phyloP scores from a whole-genome alignment of 75 land plant genomes.

The Picea sitchensis region DNA sequence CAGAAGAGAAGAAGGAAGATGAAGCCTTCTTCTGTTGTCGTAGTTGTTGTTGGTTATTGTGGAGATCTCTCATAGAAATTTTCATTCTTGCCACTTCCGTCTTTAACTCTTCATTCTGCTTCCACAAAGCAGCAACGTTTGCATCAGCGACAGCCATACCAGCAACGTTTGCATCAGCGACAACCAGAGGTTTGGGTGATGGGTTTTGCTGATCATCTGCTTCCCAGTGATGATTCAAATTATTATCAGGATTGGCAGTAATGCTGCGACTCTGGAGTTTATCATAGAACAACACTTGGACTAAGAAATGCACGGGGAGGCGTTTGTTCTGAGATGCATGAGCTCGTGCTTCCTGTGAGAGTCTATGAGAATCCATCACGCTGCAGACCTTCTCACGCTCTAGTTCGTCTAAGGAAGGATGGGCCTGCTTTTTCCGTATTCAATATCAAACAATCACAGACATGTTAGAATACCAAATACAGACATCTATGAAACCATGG shows the following conservation, averaged over 20 bases:
- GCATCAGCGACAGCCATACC: constrained; percentile 9
- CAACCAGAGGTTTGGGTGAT: constrained; percentile 4
- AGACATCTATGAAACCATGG: not conserved
- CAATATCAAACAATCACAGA: not conserved
- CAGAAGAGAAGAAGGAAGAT: constrained; percentile 61
- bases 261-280: constrained; percentile 73
- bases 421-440: constrained; percentile 47
- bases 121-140: constrained; percentile 22
- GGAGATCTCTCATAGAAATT: constrained; percentile 55
- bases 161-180: constrained; percentile 4
- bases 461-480: too few relatives aligned
- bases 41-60: constrained; percentile 24
- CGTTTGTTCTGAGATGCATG: constrained; percentile 98
- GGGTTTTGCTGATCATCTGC: not conserved
- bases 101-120: constrained; percentile 76
- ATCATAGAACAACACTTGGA: constrained; percentile 92
- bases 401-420: constrained; percentile 72
- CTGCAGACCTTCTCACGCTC: constrained; percentile 94
- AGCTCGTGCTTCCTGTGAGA: constrained; percentile 88
- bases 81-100: constrained; percentile 85
- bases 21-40: constrained; percentile 30
- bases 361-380: constrained; percentile 78
- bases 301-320: constrained; percentile 77
- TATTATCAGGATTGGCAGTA: not conserved
- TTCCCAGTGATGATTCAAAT: too few relatives aligned